Base-by-base conservation (phyloP, 228 moss, liverwort and hornwort genomes). In the Sphagnum magellanicum region DNA sequence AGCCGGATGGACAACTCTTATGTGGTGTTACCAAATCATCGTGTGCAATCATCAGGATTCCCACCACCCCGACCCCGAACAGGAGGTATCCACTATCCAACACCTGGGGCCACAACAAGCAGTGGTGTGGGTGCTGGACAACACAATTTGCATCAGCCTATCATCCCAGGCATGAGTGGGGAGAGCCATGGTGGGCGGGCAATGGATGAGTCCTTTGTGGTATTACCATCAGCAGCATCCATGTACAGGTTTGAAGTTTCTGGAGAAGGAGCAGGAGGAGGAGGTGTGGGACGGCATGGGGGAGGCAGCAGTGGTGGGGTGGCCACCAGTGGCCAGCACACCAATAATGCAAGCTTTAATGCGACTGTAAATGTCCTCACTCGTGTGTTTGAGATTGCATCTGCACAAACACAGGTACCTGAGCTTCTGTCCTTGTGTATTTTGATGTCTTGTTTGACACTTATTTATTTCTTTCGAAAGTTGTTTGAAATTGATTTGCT, bases 1-100 rank as follows among this genome's bases (percentile, higher is more conserved):
- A 94, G 94, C 69, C 90, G 92, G 52, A 98, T 98, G 94, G 98
- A 98, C 79, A 87, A 92, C 50, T 98, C 98, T 57, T 98, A 91
- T 75, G 98, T 98, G 66, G 94, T 98, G 63, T 83, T 98, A 65
- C 89, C 93, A 9, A 98, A 94, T 86, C 89, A 94, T 77, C 90
- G 91, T 16, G 76, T 79, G 55, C 74, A 73, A 7, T 83, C 81
- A 65, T 68, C 79, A 48, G 90, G 90, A 51, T 90, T 91, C 61
- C 91, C 78, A 4, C 94, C 98, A 48, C 98, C 92, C 79, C 87
- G 92, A 64, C 94, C 94, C 61, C 83, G 90, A 77, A 78, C 84
- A 64, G 88, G 81, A 51, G 97, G 94, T 60, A 77, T 98, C 74
- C 89, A 87, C 53, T 94, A 94, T 58, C 98, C 98, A 17, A 92